Evolutionary conservation across 257 asterid species (phyloP), one percentile per base, ranked within the genome.

Genomic region (Echites panduratus): DNA sequence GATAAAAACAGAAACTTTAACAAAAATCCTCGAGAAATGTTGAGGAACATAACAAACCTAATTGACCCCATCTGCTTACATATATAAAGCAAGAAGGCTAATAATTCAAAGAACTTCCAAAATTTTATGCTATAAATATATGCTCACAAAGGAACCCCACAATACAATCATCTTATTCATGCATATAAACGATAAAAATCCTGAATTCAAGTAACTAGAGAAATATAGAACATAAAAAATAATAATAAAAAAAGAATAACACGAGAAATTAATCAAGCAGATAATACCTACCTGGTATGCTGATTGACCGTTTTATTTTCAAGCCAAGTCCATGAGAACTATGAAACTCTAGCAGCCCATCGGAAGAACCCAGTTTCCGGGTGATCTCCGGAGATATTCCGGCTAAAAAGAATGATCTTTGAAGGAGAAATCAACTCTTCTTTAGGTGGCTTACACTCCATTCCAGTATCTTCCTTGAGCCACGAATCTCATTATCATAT

Each of bases 351-450:
- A 9, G 74, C 74, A 43, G 56, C 54, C 79, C 16, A 22, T 76
- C 63, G 66, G 80, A 78, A 80, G 68, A 70, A 40, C 73, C 24
- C 73, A 68, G 54, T 80, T 59, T 53, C 84, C 69, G 76, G 78
- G 63, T 12, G 70, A 64, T 35, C 72, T 73, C 77, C 79, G 68
- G 75, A 27, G 74, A 75, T 24, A 65, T 71, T 82, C 81, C 77
- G 80, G 83, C 75, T 47, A 53, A 3, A 68, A 12, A 43, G 68
- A 54, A 47, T 54, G 86, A 74, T 66, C 70, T 68, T 45, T 38
- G 54, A 40, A 75, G 47, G 56, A 11, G 70, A 64, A 53, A 43
- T 48, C 14, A 47, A 65, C 65, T 74, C 68, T 78, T 77, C 47
- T 32, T 32, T 32, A 66, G 62, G 66, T 61, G 61, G 63, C 59